Evolutionary conservation across 352 stramenopile genomes (phyloP).

Genomic region (Globisporangium middletonii): DNA sequence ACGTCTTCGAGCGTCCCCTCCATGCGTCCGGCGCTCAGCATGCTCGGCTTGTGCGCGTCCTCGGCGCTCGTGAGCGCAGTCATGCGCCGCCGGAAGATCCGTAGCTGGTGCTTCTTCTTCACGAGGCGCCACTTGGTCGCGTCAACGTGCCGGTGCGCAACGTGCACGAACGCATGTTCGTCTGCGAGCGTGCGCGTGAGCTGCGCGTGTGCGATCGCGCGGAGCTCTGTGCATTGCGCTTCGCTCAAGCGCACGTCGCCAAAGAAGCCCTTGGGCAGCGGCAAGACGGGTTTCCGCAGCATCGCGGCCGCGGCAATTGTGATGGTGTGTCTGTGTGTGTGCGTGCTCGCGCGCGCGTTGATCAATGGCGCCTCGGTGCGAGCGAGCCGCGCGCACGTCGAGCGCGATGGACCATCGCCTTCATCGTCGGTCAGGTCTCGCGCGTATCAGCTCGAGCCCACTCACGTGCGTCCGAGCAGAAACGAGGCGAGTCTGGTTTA

Average conservation of each 20-base stretch:
- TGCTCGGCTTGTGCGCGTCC: conserved; percentile 15
- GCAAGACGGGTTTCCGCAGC: not conserved
- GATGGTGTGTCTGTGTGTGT: too few species aligned
- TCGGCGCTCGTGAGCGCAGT: not conserved
- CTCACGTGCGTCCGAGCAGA: too few species aligned
- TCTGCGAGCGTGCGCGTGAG: conserved; percentile 3
- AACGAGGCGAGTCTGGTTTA: too few species aligned
- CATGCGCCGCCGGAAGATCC: conserved; percentile 30
- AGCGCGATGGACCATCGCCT: too few species aligned
- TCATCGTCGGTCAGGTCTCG: too few species aligned
- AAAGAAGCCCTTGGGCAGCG: conserved; percentile 3
- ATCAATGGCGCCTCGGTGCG: too few species aligned
- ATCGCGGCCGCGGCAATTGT: not conserved
- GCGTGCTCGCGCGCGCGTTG: too few species aligned
- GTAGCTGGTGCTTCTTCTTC: conserved; percentile 21
- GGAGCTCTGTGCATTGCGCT: not conserved
- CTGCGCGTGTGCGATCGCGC: not conserved
- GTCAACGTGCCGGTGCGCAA: not conserved
- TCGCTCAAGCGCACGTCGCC: not conserved
- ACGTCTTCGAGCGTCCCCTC: conserved; percentile 46
- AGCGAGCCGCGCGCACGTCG: too few species aligned
- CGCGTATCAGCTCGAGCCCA: too few species aligned
- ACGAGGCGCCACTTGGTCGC: conserved; percentile 10
- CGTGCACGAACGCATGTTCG: conserved; percentile 8
- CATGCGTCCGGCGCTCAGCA: conserved; percentile 35